phyloP scores from a whole-genome alignment of 2,329 filamentous ascomycete genomes.

The Tolypocladium cylindrosporum region DNA sequence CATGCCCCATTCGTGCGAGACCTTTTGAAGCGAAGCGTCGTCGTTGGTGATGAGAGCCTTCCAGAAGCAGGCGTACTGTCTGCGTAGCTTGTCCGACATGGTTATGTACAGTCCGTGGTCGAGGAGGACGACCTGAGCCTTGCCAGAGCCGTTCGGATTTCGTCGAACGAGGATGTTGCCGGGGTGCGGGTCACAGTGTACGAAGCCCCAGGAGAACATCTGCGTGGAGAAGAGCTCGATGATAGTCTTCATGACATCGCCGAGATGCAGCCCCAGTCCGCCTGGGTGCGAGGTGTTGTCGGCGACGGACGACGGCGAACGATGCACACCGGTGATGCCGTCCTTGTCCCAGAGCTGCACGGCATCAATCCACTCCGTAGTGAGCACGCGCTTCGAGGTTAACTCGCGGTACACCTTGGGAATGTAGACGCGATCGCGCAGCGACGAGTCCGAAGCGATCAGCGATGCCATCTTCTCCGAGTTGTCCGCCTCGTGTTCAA shows the following conservation, averaged over 20 bases:
- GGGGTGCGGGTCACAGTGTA: slow-evolving; percentile 62
- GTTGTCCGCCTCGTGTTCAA: slow-evolving; percentile 56
- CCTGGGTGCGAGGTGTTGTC: neutral
- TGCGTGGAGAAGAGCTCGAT: slow-evolving; percentile 58
- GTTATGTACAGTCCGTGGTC: slow-evolving; percentile 62
- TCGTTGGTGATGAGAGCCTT: slow-evolving; percentile 57
- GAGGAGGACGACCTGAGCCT: slow-evolving; percentile 52
- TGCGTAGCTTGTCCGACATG: slow-evolving; percentile 52
- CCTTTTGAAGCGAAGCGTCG: slow-evolving; percentile 46
- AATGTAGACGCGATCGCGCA: slow-evolving; percentile 55
- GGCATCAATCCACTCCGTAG: slow-evolving; percentile 62
- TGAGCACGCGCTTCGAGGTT: slow-evolving; percentile 55
- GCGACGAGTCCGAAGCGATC: slow-evolving; percentile 42
- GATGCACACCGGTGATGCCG: slow-evolving; percentile 33
- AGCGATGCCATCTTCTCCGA: slow-evolving; percentile 49
- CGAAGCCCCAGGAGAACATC: slow-evolving; percentile 61
- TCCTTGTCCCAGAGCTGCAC: slow-evolving; percentile 59
- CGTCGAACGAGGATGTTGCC: slow-evolving; percentile 58
- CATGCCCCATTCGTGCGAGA: slow-evolving; percentile 53
- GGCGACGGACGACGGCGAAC: slow-evolving; percentile 34
- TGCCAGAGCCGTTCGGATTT: slow-evolving; percentile 27
- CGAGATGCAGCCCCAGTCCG: slow-evolving; percentile 51
- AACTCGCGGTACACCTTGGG: slow-evolving; percentile 49
- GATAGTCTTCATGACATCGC: slow-evolving; percentile 59
- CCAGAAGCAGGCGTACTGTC: slow-evolving; percentile 49